These are phyloP conservation scores for Actinidia arguta DNA, from an alignment of 179 eudicot species.

Conservation along the genomic window DNA sequence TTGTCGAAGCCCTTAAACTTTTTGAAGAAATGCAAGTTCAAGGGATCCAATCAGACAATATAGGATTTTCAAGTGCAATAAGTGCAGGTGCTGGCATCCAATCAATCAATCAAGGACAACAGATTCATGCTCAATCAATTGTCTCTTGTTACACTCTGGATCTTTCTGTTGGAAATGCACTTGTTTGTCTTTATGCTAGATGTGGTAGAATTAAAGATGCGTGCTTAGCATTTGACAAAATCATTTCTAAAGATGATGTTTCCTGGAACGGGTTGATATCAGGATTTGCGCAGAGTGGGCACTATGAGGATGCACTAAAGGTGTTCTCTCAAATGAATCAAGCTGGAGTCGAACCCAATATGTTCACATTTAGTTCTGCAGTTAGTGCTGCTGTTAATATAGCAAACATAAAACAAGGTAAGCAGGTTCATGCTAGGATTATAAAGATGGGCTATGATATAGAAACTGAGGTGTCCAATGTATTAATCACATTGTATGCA, in stretches of 20 bases:
- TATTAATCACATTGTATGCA: constrained; percentile 50
- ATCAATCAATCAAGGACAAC: constrained; percentile 54
- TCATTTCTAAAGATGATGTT: constrained; percentile 39
- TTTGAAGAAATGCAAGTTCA: constrained; percentile 51
- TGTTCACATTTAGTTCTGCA: constrained; percentile 70
- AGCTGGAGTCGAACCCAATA: constrained; percentile 45
- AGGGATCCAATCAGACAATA: constrained; percentile 50
- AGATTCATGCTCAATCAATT: constrained; percentile 51
- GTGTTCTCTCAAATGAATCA: constrained; percentile 48
- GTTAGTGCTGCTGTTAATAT: constrained; percentile 72
- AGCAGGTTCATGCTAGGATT: constrained; percentile 53
- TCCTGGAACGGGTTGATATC: constrained; percentile 62
- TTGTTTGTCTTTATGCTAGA: constrained; percentile 52
- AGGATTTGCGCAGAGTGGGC: constrained; percentile 59
- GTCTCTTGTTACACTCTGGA: constrained; percentile 43
- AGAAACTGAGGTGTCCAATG: constrained; percentile 57
- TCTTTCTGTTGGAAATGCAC: constrained; percentile 59
- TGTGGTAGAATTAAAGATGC: constrained; percentile 52
- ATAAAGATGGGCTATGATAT: constrained; percentile 41
- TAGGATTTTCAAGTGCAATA: constrained; percentile 60
- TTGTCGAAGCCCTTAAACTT: constrained; percentile 49
- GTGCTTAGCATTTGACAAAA: constrained; percentile 49
- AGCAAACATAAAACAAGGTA: constrained; percentile 60
- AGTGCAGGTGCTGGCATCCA: constrained; percentile 62
- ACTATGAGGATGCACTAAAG: constrained; percentile 50